phyloP scores from a whole-genome alignment of 257 asterid genomes.

The Przewalskia tangutica region DNA sequence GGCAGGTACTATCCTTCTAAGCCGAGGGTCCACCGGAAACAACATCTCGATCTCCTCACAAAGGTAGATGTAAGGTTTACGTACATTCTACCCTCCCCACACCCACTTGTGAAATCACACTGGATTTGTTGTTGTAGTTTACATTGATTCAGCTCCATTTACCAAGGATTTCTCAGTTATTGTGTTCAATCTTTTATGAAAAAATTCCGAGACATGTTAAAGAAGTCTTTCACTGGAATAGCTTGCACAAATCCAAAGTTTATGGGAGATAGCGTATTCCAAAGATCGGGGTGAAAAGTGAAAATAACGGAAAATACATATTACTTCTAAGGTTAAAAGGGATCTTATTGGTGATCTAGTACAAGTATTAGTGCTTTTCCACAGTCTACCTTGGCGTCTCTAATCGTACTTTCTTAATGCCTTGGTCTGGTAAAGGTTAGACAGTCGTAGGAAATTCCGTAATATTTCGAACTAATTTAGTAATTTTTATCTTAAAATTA shows the following conservation, averaged over 20 bases:
- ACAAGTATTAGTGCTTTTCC: too few relatives aligned
- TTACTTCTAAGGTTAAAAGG: background rate
- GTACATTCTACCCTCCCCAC: too few relatives aligned
- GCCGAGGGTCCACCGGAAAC: too few relatives aligned
- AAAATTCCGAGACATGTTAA: background rate
- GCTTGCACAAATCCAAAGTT: background rate
- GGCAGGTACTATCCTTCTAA: too few relatives aligned
- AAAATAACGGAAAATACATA: background rate
- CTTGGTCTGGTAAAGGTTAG: background rate
- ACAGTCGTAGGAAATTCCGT: background rate
- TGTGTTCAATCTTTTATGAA: background rate
- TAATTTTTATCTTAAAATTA: background rate
- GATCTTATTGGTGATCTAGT: background rate
- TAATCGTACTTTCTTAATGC: background rate
- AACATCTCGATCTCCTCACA: too few relatives aligned
- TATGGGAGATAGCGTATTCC: background rate
- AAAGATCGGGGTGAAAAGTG: background rate
- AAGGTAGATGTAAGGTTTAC: too few relatives aligned
- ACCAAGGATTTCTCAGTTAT: background rate
- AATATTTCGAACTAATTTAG: background rate
- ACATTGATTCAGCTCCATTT: background rate
- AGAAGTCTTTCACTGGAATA: background rate
- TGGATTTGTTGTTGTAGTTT: too few relatives aligned
- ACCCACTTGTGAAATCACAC: too few relatives aligned
- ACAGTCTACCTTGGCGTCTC: background rate